Conservation (phyloP, 257 asterid genomes). For the Coffea eugenioides region DNA sequence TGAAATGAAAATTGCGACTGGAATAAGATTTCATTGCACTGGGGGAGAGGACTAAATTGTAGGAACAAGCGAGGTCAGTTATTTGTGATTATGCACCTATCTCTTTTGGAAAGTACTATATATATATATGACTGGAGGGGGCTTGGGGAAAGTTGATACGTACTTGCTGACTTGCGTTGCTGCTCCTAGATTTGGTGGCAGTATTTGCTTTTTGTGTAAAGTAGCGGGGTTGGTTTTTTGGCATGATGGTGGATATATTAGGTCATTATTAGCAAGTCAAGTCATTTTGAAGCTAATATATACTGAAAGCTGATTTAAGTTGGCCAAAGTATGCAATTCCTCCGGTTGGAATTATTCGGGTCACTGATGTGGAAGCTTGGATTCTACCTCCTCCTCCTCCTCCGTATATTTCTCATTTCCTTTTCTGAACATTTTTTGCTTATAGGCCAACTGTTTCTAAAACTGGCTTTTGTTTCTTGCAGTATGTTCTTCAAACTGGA, state of each 20-base stretch:
- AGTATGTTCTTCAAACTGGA: conserved; percentile 79
- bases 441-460: background rate
- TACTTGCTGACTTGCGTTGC: background rate
- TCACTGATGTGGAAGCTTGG: background rate
- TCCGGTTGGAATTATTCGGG: background rate
- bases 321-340: background rate
- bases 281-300: background rate
- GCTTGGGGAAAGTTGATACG: background rate
- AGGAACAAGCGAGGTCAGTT: background rate
- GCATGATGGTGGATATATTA: background rate
- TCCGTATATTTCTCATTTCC: background rate
- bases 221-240: background rate
- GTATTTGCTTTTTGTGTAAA: background rate
- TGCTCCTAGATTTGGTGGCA: background rate
- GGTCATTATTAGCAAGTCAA: background rate
- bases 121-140: background rate
- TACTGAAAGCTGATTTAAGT: background rate
- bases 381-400: background rate
- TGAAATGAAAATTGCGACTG: background rate
- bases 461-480: conserved; percentile 21
- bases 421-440: background rate
- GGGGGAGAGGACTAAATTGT: background rate
- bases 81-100: background rate
- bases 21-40: background rate
- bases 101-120: background rate